Percentiles rank a stretch among this genome's conserved stretches.
phyloP scores from a whole-genome alignment of 768 basidiomycete species.

The Flagelloscypha sp. region DNA sequence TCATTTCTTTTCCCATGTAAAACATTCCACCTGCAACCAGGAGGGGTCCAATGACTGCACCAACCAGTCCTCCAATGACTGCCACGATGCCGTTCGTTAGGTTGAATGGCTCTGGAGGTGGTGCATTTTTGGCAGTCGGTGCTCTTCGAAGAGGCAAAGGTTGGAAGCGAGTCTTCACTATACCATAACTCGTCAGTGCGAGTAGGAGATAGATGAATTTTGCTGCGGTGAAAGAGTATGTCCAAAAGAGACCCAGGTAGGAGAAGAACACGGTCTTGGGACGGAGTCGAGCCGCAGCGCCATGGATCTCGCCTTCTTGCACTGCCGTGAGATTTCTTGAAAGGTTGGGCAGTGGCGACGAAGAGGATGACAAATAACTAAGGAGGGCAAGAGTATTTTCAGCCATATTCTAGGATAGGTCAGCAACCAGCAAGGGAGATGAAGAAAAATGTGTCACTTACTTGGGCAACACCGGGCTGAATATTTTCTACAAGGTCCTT shows the following conservation, averaged over 20 bases:
- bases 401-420: constrained; percentile 65
- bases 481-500: constrained; percentile 85
- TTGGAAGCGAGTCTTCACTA: too few relatives aligned
- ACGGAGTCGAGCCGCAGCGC: constrained; percentile 32
- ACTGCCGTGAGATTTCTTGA: constrained; percentile 38
- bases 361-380: constrained; percentile 58
- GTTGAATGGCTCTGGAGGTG: too few relatives aligned
- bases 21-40: constrained; percentile 63
- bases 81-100: constrained; percentile 36
- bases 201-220: constrained; percentile 43
- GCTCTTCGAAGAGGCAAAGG: too few relatives aligned
- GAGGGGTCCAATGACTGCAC: constrained; percentile 59
- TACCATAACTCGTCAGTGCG: background rate
- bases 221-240: constrained; percentile 71
- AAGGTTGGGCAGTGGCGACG: constrained; percentile 62
- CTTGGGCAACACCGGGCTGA: constrained; percentile 66
- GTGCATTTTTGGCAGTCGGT: too few relatives aligned
- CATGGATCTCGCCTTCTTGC: too few relatives aligned
- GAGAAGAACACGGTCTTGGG: constrained; percentile 76
- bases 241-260: constrained; percentile 56
- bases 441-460: constrained; percentile 10
- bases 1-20: constrained; percentile 56
- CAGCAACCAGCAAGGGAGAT: background rate
- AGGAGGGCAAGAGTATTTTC: constrained; percentile 80
- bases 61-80: constrained; percentile 41